These are phyloP conservation scores for Prunus mume DNA, from an alignment of 306 rosid genomes.

Conservation along the genomic window DNA sequence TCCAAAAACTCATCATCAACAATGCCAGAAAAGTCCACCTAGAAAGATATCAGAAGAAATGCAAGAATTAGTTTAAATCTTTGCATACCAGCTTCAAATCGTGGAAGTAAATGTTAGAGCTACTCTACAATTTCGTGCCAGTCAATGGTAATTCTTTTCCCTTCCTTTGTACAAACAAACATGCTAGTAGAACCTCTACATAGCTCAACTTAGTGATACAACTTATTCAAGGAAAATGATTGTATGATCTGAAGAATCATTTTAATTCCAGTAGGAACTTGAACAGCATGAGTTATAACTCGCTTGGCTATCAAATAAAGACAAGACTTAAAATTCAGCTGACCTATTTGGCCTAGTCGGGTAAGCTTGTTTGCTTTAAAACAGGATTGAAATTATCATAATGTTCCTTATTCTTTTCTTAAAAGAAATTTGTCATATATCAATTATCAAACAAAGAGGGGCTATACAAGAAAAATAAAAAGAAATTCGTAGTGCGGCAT, in stretches of 20 bases:
- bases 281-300: neutral
- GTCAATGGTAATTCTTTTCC: no score
- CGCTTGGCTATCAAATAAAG: neutral
- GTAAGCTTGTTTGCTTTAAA: neutral
- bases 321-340: neutral
- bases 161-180: neutral
- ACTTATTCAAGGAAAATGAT: neutral
- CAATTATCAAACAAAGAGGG: neutral
- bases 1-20: conserved; percentile 73
- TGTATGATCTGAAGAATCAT: neutral
- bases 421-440: neutral
- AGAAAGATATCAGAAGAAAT: neutral
- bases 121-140: no score
- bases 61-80: neutral
- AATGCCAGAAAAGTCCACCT: conserved; percentile 93
- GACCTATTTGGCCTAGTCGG: neutral
- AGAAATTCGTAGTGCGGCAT: neutral
- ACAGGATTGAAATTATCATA: neutral
- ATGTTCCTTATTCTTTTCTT: neutral
- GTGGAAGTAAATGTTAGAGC: no score
- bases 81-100: no score
- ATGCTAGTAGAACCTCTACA: neutral
- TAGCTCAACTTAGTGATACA: neutral
- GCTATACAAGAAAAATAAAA: neutral
- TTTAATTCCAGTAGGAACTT: neutral